phyloP scores from a whole-genome alignment of 202 grass and related monocot species.

The Digitaria exilis region DNA sequence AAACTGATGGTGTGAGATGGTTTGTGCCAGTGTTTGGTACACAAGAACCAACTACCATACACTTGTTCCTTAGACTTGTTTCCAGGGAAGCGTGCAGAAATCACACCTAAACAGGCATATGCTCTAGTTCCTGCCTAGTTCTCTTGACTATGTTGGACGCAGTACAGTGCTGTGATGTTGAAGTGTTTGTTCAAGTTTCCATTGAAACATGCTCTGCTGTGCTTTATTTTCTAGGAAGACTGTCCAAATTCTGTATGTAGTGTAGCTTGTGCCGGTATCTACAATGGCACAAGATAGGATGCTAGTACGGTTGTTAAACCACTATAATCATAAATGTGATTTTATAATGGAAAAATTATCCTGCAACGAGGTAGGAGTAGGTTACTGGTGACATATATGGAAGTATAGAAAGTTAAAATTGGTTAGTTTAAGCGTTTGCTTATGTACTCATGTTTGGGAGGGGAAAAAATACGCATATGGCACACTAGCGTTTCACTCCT shows the following conservation, averaged over 20 bases:
- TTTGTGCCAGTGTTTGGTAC: slow-evolving; percentile 44
- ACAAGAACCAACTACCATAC: slow-evolving; percentile 69
- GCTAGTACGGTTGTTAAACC: not conserved
- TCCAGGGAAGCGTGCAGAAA: slow-evolving; percentile 40
- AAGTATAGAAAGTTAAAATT: not conserved
- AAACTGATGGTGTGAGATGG: slow-evolving; percentile 28
- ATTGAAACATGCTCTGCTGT: not conserved
- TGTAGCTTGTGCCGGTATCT: not conserved
- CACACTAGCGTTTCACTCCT: too few species aligned
- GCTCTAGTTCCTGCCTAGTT: slow-evolving; percentile 42
- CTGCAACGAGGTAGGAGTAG: not conserved
- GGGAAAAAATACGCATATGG: too few species aligned
- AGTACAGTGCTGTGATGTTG: slow-evolving; percentile 26
- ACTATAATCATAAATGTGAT: not conserved
- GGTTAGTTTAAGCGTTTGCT: not conserved
- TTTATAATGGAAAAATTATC: not conserved
- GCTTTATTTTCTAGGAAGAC: not conserved
- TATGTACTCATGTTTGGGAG: too few species aligned
- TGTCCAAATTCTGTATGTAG: not conserved
- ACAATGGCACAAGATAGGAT: not conserved
- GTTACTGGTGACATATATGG: not conserved
- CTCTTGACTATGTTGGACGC: slow-evolving; percentile 19
- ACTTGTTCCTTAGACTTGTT: slow-evolving; percentile 63
- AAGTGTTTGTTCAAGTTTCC: not conserved
- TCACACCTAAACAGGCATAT: slow-evolving; percentile 58